phyloP scores from a whole-genome alignment of 2,329 filamentous ascomycete species.

The Calonectria pseudoturangicola region DNA sequence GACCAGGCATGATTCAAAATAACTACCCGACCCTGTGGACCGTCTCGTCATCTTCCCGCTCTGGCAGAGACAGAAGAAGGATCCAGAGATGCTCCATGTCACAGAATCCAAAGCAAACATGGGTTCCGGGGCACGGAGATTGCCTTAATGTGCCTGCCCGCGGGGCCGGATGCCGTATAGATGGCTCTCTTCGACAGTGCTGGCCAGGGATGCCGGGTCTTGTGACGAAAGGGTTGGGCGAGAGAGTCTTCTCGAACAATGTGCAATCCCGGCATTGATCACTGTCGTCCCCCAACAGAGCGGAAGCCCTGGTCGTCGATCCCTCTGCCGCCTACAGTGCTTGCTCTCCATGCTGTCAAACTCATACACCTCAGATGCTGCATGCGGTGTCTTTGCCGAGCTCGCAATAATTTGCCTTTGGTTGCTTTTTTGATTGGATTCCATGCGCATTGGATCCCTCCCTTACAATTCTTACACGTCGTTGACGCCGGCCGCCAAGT shows the following conservation, averaged over 20 bases:
- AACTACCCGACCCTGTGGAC: conserved; percentile 40
- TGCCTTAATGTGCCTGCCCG: conserved; percentile 26
- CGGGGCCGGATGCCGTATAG: conserved; percentile 23
- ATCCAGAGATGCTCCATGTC: conserved; percentile 26
- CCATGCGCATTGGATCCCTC: conserved; percentile 46
- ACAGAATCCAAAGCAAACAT: conserved; percentile 49
- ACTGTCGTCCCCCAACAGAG: conserved; percentile 44
- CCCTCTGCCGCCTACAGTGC: conserved; percentile 40
- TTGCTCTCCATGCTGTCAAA: neutral
- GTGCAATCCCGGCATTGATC: conserved; percentile 47
- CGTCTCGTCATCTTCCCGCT: conserved; percentile 43
- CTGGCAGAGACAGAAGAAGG: conserved; percentile 1
- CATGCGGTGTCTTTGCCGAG: conserved; percentile 15
- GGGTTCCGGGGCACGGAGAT: conserved; percentile 43
- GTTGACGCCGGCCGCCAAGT: conserved; percentile 33
- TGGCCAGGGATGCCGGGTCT: conserved; percentile 34
- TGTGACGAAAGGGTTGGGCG: conserved; percentile 43
- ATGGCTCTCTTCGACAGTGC: conserved; percentile 24
- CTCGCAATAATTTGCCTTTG: conserved; percentile 22
- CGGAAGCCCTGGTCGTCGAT: conserved; percentile 54
- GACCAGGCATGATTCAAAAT: conserved; percentile 43
- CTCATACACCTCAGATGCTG: neutral
- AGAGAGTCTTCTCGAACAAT: conserved; percentile 51
- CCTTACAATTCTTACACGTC: conserved; percentile 32
- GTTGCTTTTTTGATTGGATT: conserved; percentile 43